phyloP scores from a whole-genome alignment of 768 basidiomycete species.

The Suillus tomentosus region DNA sequence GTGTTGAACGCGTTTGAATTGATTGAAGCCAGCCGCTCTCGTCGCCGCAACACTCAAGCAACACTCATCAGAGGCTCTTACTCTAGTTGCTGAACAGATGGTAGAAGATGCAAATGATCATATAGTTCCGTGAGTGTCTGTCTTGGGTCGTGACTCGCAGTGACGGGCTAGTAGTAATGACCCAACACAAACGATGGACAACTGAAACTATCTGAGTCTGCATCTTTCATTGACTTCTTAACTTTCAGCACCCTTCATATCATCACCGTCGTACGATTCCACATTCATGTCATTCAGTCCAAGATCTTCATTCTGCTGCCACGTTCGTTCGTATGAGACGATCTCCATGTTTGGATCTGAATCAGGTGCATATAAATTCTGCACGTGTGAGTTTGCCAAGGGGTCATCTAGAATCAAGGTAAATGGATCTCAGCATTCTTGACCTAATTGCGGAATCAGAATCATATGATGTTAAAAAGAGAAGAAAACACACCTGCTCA shows the following conservation, averaged over 20 bases:
- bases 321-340: conserved; percentile 80
- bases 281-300: conserved; percentile 91
- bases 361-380: conserved; percentile 97
- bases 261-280: conserved; percentile 41
- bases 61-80: background rate
- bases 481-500: conserved; percentile 56
- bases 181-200: background rate
- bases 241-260: conserved; percentile 5
- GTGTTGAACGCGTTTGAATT: background rate
- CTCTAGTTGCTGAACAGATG: background rate
- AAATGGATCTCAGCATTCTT: conserved; percentile 81
- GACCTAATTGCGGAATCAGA: conserved; percentile 46
- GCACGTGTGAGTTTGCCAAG: conserved; percentile 91
- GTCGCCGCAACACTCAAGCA: background rate
- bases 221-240: background rate
- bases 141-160: background rate
- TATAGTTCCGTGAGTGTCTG: background rate
- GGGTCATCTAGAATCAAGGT: conserved; percentile 96
- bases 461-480: background rate
- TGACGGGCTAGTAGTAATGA: too few species aligned
- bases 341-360: conserved; percentile 91
- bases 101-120: background rate
- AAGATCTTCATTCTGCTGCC: conserved; percentile 92
- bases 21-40: too few species aligned
- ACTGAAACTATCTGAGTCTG: background rate